phyloP scores from a whole-genome alignment of 129 eudicot species.

The Oenanthe sinensis region DNA sequence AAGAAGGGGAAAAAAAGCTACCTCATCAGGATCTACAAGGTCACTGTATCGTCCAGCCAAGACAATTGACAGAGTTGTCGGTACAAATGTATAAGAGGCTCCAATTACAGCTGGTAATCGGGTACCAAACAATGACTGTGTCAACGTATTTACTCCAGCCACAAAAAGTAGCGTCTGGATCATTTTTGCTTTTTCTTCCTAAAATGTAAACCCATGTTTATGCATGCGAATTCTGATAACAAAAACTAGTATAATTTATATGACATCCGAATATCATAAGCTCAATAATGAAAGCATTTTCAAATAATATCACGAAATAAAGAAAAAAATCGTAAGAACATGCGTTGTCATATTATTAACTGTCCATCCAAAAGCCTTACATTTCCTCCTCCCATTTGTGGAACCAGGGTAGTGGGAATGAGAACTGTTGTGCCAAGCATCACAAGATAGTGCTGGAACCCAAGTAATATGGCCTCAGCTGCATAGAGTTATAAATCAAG shows the following conservation, averaged over 20 bases:
- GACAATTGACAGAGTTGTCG: conserved; percentile 76
- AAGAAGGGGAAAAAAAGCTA: conserved; percentile 13
- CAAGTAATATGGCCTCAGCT: conserved; percentile 97
- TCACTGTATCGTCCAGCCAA: conserved; percentile 63
- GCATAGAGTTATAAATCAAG: conserved; percentile 19
- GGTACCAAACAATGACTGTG: conserved; percentile 70
- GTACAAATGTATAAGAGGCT: conserved; percentile 76
- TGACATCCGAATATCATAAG: not conserved
- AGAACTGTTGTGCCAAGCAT: conserved; percentile 97
- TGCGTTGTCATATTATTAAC: not conserved
- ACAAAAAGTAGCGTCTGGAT: conserved; percentile 94
- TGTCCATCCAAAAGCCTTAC: conserved; percentile 35
- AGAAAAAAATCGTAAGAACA: not conserved
- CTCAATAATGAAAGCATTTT: not conserved
- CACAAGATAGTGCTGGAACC: conserved; percentile 92
- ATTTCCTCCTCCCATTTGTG: conserved; percentile 97
- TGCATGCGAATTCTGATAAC: not conserved
- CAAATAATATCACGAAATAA: not conserved
- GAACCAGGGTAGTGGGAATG: conserved; percentile 78
- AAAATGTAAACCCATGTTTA: not conserved
- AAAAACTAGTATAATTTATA: not conserved
- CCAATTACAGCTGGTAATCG: conserved; percentile 92
- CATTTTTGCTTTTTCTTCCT: conserved; percentile 87
- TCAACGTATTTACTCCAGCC: conserved; percentile 79
- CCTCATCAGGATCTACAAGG: conserved; percentile 65